Base-by-base conservation (phyloP, 2,329 filamentous ascomycete genomes). In the Emmonsiellopsis sp. region DNA sequence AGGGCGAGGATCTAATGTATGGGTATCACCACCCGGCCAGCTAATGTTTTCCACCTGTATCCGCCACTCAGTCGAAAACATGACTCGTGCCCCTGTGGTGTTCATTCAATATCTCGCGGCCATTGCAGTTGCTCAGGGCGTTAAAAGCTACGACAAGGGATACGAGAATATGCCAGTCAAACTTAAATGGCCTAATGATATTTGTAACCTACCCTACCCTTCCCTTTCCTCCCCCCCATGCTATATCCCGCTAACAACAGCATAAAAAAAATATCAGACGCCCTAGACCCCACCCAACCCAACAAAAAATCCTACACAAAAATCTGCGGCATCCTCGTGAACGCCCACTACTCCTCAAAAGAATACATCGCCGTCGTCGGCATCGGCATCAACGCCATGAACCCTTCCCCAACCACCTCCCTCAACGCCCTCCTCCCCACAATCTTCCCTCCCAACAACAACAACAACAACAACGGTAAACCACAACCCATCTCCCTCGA, bases 111-210 rank as follows among this genome's bases (percentile, higher is more conserved):
- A 98, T 66, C 79, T 98, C 11, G 84, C 89, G 0, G 91, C 90
- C 0, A 81, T 98, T 45, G 91, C 93, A 41, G 86, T 92, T 42
- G 86, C 94, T 2, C 81, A 88, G 57, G 92, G 89, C 0, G 84
- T 97, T 57, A 85, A 87, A 58, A 79, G 77, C 30, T 97, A 97
- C 65, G 89, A 85, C 48, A 70, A 71, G 2, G 88, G 85, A 7
- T 97, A 94, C 68, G 77, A 81, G 5, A 76, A 82, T 0, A 69
- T 97, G 4, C 87, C 88, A 0, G 79, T 98, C 41, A 90, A 87
- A 66, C 73, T 98, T 34, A 98, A 98, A 70, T 98, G 93, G 93
- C 93, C 93, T 9, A 98, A 98, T 63, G 93, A 98, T 65, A 88
- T 98, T 52, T 92, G 83, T 84, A 70, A 78, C 70, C 32, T 74